Evolutionary conservation across 177 flowering plant genomes (phyloP).

Genomic region (Vitis hybrid): DNA sequence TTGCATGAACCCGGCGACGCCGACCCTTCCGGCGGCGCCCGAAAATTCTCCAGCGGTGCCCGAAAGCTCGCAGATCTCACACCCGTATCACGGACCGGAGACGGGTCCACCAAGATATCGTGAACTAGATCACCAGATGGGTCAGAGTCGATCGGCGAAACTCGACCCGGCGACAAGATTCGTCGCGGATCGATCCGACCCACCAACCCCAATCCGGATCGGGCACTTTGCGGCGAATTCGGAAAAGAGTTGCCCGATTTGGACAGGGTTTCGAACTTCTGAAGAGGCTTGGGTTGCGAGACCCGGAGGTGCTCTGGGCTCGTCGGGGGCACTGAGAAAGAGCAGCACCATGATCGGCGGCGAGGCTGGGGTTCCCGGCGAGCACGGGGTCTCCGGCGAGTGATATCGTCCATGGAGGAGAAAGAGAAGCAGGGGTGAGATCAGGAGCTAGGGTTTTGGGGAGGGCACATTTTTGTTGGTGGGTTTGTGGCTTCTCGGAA

Average conservation of each 20-base stretch:
- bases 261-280: slow-evolving; percentile 10
- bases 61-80: slow-evolving; percentile 17
- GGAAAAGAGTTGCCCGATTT: slow-evolving; percentile 36
- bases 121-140: slow-evolving; percentile 14
- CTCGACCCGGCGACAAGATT: slow-evolving; percentile 84
- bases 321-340: slow-evolving; percentile 44
- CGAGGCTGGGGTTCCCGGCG: slow-evolving; percentile 20
- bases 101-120: slow-evolving; percentile 4
- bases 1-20: neutral
- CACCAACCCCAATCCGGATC: slow-evolving; percentile 36
- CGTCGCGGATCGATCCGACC: slow-evolving; percentile 65
- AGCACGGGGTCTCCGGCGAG: slow-evolving; percentile 12
- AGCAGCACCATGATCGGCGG: slow-evolving; percentile 63
- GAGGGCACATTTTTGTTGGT: neutral
- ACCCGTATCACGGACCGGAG: slow-evolving; percentile 3
- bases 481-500: neutral
- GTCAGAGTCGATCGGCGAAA: slow-evolving; percentile 79
- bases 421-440: neutral
- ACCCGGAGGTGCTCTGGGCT: slow-evolving; percentile 42
- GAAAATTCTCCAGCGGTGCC: slow-evolving; percentile 5
- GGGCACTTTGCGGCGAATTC: slow-evolving; percentile 49
- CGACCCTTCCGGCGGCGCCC: slow-evolving; percentile 8
- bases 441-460: neutral
- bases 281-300: slow-evolving; percentile 13
- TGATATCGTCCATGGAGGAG: slow-evolving; percentile 28